phyloP scores from a whole-genome alignment of 768 basidiomycete genomes.

The Leccinum subgranulosum region DNA sequence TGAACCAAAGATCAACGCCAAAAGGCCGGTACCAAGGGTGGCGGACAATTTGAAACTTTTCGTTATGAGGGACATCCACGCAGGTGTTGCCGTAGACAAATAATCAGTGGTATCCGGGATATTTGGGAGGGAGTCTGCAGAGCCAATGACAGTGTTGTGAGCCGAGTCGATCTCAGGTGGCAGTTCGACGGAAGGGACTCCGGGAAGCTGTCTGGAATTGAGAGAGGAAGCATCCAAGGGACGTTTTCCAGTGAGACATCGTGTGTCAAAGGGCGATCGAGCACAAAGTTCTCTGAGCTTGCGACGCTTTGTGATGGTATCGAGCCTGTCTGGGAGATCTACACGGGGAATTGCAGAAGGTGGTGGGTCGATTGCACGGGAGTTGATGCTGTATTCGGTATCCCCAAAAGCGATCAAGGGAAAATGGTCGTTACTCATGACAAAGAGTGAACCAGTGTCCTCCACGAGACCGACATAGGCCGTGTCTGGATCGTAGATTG shows the following conservation, averaged over 20 bases:
- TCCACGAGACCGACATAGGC: conserved; percentile 83
- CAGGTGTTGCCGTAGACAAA: conserved; percentile 10
- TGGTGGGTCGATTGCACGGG: conserved; percentile 34
- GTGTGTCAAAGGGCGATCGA: conserved; percentile 42
- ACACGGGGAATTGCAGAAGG: conserved; percentile 27
- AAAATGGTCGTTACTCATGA: conserved; percentile 77
- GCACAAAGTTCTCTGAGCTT: conserved; percentile 41
- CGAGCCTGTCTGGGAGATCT: conserved; percentile 42
- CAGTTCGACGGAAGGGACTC: conserved; percentile 40
- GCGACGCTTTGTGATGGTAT: conserved; percentile 43
- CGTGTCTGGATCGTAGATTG: conserved; percentile 46
- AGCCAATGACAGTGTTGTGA: conserved; percentile 9
- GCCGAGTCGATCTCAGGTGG: conserved; percentile 24
- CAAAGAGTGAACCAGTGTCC: conserved; percentile 72
- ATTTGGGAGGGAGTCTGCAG: conserved; percentile 14
- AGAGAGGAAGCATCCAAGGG: conserved; percentile 46
- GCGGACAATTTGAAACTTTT: conserved; percentile 13
- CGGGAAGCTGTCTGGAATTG: conserved; percentile 59
- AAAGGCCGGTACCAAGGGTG: conserved; percentile 18
- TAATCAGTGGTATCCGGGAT: conserved; percentile 16
- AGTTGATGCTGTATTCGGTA: conserved; percentile 34
- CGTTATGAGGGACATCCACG: conserved; percentile 13
- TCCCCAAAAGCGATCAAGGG: conserved; percentile 78
- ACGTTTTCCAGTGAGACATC: conserved; percentile 63
- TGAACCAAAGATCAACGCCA: conserved; percentile 24